Percentiles rank a stretch among this genome's conserved stretches.
phyloP scores from a whole-genome alignment of 306 rosid genomes.

The Potentilla sterilis region DNA sequence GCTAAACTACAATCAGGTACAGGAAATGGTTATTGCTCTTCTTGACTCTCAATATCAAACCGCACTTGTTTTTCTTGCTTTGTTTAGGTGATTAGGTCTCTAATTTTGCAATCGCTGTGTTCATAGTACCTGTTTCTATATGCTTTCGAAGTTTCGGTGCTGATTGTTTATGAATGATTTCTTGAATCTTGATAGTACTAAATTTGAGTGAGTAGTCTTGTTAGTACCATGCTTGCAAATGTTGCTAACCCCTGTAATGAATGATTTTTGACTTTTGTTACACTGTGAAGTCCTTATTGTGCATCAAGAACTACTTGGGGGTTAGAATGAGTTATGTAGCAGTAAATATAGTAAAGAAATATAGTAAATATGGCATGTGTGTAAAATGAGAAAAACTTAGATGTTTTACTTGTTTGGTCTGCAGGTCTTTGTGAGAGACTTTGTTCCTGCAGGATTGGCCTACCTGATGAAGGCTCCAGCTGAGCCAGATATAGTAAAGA shows the following conservation, averaged over 20 bases:
- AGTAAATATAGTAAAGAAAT: too few relatives aligned
- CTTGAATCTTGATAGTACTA: too few relatives aligned
- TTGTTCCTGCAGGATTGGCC: constrained; percentile 32
- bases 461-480: constrained; percentile 21
- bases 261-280: too few relatives aligned
- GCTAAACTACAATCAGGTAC: constrained; percentile 32
- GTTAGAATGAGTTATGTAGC: too few relatives aligned
- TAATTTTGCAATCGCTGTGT: not conserved
- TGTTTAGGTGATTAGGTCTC: not conserved
- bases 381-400: not conserved
- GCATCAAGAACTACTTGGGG: too few relatives aligned
- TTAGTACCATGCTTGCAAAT: not conserved
- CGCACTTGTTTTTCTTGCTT: not conserved
- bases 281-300: too few relatives aligned
- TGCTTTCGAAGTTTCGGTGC: not conserved
- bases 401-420: not conserved
- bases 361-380: too few relatives aligned
- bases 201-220: not conserved
- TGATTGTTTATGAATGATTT: not conserved
- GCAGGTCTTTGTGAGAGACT: constrained; percentile 35
- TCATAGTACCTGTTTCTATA: not conserved
- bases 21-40: not conserved
- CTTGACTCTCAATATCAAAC: not conserved
- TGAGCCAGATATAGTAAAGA: constrained; percentile 28
- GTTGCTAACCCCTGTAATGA: too few relatives aligned